Base-by-base conservation (phyloP, 495 filamentous ascomycete species). In the Penicillium arizonense region DNA sequence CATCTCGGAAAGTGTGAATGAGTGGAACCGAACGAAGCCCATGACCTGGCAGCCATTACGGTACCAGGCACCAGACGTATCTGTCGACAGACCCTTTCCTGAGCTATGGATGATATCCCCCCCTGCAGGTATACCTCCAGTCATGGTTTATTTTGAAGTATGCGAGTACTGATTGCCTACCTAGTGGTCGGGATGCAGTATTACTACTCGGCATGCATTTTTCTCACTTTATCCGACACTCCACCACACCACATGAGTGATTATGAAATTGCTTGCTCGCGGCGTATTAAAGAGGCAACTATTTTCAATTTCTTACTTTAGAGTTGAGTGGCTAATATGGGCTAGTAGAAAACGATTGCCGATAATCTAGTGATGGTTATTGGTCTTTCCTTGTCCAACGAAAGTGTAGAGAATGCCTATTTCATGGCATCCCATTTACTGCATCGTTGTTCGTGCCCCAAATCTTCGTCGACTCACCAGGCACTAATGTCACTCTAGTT, bases 101-200 rank as follows among this genome's bases (percentile, higher is more conserved):
- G 69, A 74, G 50, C 39, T 70, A 41, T 74, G 71, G 71, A 70
- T 72, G 52, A 70, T 72, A 57, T 72, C 69, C 18, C 65, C 65
- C 1, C 64, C 69, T 23, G 70, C 69, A 18, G 67, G 70, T 70
- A 48, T 20, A 62, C 61, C 9, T 33, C 8, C 7, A 28, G 3
- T 24, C 26, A 16, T 36, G 2, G 1, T 44, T 30, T 10, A 13
- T 32, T 34, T 34, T 32, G 13, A 0, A 13, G 4, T 32, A 14
- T 32, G 36, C 14, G 7, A 10, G 39, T 13, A 33, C 13, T 50
- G 28, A 50, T 20, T 20, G 20, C 30, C 9, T n/a, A 5, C 32
- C 8, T 38, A 74, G 71, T 69, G 20, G 65, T 74, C 14, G 69
- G 71, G 9, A 56, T 74, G 55, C 69, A 74, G 34, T 74, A 74